Base-by-base conservation (phyloP, 306 rosid genomes). In the Bauhinia variegata region DNA sequence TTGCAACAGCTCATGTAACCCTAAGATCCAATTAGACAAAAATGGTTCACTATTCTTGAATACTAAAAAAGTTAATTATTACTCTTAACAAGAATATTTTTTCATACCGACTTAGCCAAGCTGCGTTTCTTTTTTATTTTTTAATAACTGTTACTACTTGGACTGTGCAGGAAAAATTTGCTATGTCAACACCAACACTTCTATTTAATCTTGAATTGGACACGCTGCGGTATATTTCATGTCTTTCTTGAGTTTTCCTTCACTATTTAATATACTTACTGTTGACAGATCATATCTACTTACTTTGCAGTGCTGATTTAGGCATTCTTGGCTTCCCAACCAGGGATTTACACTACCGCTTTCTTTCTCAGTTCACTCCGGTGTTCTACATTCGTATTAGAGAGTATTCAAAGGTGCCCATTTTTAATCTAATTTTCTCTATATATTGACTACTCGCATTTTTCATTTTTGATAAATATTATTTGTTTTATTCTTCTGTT, bases 141-240 rank as follows among this genome's bases (percentile, higher is more conserved):
- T n/a, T n/a, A n/a, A 61, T 77, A 62, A 55, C 42, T 65, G 56
- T 77, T 57, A 56, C 71, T 73, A 50, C 49, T 57, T 62, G 82
- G 39, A 52, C 66, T 75, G 49, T 89, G 79, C 95, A 93, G 98
- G 98, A 89, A 81, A 79, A 75, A 14, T 83, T 88, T 84, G 96
- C 97, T n/a, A 12, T 28, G 32, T 81, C 97, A 72, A 84, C 87
- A 38, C 96, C 98, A 16, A 68, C 93, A 28, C 89, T 93, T 76
- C 41, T 93, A 49, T 93, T 93, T 73, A 93, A 89, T 81, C 97
- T 93, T 54, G 98, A 93, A 75, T 91, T 93, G 23, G 98, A 93
- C 47, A 93, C 98, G 14, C 71, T 93, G 67, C 96, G 96, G 98
- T 93, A 84, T 52, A 56, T 34, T 39, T 28, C 48, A 17, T 55